Percentiles rank a stretch among this genome's conserved stretches.
Conservation (phyloP, 208 protist genomes). For the Trypanosoma caninum region DNA sequence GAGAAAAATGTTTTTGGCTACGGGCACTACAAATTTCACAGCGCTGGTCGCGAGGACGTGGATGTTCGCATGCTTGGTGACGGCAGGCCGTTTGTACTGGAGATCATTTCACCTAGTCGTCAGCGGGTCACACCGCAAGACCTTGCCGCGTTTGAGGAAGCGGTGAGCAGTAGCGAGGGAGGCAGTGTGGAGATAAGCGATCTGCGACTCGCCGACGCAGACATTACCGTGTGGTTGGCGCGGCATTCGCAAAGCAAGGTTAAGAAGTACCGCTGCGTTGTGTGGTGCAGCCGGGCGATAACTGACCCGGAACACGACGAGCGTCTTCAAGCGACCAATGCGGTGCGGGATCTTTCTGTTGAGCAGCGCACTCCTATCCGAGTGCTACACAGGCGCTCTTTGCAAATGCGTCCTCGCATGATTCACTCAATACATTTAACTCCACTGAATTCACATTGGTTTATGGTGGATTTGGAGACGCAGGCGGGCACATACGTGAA, state of each 20-base stretch:
- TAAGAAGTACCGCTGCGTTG: slow-evolving; percentile 87
- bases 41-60: slow-evolving; percentile 92
- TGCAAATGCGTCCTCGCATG: slow-evolving; percentile 63
- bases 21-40: slow-evolving; percentile 90
- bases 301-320: slow-evolving; percentile 31
- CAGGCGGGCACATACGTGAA: slow-evolving; percentile 98
- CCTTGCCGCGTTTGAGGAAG: slow-evolving; percentile 31
- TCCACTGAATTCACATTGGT: slow-evolving; percentile 86
- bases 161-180: slow-evolving; percentile 56
- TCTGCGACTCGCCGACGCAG: slow-evolving; percentile 54
- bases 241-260: slow-evolving; percentile 86
- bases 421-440: slow-evolving; percentile 81
- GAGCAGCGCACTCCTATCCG: slow-evolving; percentile 91
- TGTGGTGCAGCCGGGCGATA: slow-evolving; percentile 78
- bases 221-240: slow-evolving; percentile 73
- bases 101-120: slow-evolving; percentile 71
- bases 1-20: slow-evolving; percentile 66
- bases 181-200: slow-evolving; percentile 64
- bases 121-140: slow-evolving; percentile 54
- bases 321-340: slow-evolving; percentile 37
- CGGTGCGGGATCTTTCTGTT: slow-evolving; percentile 52
- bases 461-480: slow-evolving; percentile 89
- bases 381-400: slow-evolving; percentile 93
- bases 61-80: slow-evolving; percentile 95
- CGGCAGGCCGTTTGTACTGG: slow-evolving; percentile 92